Evolutionary conservation across 345 rosid species (phyloP).

Genomic region (Chamaenerion angustifolium): DNA sequence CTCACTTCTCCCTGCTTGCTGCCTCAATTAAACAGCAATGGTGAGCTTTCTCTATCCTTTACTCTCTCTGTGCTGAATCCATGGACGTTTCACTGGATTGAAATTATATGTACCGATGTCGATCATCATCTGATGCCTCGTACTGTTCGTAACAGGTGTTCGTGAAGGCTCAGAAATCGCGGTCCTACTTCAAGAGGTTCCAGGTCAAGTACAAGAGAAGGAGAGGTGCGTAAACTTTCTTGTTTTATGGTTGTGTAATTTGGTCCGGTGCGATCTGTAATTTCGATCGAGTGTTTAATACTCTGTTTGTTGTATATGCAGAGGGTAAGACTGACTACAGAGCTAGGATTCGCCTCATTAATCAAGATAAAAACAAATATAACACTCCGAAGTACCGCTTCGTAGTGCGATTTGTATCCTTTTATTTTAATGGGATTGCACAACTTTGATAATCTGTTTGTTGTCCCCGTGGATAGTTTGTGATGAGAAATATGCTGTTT

Average conservation of each 20-base stretch:
- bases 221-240: conserved; percentile 26
- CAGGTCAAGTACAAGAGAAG: conserved; percentile 71
- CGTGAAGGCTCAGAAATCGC: conserved; percentile 46
- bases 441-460: neutral
- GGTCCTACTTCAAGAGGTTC: conserved; percentile 57
- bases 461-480: no score
- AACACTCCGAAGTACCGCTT: conserved; percentile 75
- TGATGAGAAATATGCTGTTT: no score
- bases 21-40: no score
- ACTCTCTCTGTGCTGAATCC: no score
- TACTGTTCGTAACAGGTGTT: conserved; percentile 21
- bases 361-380: conserved; percentile 74
- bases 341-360: conserved; percentile 67
- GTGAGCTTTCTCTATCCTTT: no score
- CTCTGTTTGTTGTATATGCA: conserved; percentile 7
- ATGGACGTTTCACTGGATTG: no score
- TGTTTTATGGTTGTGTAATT: neutral
- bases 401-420: conserved; percentile 72
- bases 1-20: no score
- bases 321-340: conserved; percentile 87
- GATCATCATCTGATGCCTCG: neutral
- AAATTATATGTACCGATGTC: no score
- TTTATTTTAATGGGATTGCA: neutral
- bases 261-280: neutral
- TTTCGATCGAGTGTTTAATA: neutral